Conservation (phyloP, 2,329 filamentous ascomycete genomes). For the Aspergillus pseudotamarii region DNA sequence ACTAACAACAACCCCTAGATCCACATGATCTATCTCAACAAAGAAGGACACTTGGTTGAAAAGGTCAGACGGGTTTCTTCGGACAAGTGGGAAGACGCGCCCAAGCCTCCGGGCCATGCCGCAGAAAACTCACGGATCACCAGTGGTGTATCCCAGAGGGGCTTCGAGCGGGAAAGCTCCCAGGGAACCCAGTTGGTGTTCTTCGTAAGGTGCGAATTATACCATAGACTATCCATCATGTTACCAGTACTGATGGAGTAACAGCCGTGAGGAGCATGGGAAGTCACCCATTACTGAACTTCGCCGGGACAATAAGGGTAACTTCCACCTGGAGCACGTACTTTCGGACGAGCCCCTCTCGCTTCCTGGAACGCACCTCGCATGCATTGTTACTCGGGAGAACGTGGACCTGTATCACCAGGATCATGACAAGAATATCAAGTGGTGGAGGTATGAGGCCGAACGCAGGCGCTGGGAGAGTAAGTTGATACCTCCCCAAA, state of each 20-base stretch:
- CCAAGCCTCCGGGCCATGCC: background rate
- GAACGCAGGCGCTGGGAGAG: background rate
- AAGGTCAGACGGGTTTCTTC: background rate
- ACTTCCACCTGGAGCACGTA: background rate
- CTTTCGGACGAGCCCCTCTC: background rate
- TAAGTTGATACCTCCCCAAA: background rate
- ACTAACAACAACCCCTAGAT: background rate
- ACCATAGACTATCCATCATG: background rate
- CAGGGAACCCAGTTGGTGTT: background rate
- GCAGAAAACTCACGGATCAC: background rate
- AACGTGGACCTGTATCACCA: background rate
- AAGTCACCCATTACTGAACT: background rate
- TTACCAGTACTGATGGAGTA: background rate
- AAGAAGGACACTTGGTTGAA: background rate
- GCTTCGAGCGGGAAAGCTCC: background rate
- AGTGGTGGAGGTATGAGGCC: background rate
- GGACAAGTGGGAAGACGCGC: background rate
- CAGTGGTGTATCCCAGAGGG: background rate
- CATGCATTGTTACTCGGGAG: background rate
- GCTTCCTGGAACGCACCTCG: background rate
- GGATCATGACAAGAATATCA: slow-evolving; percentile 2
- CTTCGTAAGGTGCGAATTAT: background rate
- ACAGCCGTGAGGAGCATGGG: background rate
- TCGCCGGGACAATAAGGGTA: background rate
- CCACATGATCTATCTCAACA: slow-evolving; percentile 1